Conservation (phyloP, 2,329 filamentous ascomycete genomes). For the Diaporthe sp. region DNA sequence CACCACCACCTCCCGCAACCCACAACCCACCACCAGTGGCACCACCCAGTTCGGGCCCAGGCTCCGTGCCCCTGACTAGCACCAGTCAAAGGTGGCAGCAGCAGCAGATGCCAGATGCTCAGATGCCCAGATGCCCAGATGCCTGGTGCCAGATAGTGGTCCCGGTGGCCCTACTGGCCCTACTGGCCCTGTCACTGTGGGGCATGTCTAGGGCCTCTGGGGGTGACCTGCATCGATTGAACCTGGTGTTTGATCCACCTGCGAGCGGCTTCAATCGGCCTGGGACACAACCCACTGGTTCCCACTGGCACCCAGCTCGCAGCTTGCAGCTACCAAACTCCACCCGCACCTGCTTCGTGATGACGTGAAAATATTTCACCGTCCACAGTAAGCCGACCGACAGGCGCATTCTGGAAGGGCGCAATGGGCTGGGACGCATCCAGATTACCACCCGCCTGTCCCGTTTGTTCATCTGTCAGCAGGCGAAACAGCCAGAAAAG, state of each 20-base stretch:
- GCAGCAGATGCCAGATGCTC: not conserved
- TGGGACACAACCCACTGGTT: not conserved
- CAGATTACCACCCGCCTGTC: slow-evolving; percentile 8
- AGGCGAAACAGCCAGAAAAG: slow-evolving; percentile 22
- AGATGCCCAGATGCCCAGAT: not conserved
- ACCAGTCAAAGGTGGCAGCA: not conserved
- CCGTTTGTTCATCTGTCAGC: slow-evolving; percentile 20
- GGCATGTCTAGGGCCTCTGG: not conserved
- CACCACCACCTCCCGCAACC: not conserved
- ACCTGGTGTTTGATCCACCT: not conserved
- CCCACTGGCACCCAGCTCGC: not conserved
- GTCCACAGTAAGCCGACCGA: not conserved
- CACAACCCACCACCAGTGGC: slow-evolving; percentile 5
- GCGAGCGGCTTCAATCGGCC: slow-evolving; percentile 26
- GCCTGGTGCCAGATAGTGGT: not conserved
- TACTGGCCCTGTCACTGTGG: not conserved
- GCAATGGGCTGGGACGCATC: not conserved
- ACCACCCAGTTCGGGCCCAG: not conserved
- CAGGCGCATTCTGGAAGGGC: slow-evolving; percentile 11
- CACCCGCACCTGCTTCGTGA: not conserved
- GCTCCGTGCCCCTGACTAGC: slow-evolving; percentile 18
- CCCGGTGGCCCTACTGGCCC: not conserved
- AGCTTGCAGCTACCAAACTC: not conserved
- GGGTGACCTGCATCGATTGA: slow-evolving; percentile 23
- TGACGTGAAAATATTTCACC: slow-evolving; percentile 19